These are phyloP conservation scores for Penicillium argentinense DNA, from an alignment of 495 filamentous ascomycete genomes.

Conservation along the genomic window DNA sequence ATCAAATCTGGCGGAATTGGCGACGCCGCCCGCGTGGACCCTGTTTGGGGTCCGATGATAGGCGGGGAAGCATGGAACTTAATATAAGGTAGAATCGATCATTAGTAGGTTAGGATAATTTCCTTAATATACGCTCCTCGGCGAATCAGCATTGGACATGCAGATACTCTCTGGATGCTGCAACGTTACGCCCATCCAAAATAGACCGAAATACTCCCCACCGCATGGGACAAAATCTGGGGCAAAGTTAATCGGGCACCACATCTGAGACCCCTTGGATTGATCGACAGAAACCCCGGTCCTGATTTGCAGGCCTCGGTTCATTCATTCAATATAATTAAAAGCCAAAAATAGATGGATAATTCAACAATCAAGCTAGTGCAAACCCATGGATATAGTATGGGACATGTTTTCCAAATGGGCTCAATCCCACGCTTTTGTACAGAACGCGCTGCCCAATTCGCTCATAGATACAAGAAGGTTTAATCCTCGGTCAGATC, in stretches of 20 bases:
- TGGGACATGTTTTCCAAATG: conserved; percentile 8
- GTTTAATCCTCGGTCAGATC: conserved; percentile 84
- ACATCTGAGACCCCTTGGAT: background rate
- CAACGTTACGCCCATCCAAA: background rate
- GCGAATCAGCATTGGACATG: no score
- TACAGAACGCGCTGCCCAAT: conserved; percentile 18
- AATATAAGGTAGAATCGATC: no score
- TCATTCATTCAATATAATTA: background rate
- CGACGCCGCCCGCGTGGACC: background rate
- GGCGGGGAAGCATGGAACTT: no score
- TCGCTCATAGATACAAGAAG: conserved; percentile 12
- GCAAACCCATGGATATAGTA: conserved; percentile 5
- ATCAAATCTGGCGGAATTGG: background rate
- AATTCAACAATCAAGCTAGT: background rate
- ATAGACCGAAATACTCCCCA: background rate
- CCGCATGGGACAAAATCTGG: background rate
- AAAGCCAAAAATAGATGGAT: background rate
- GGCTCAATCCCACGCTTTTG: conserved; percentile 13
- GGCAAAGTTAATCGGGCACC: conserved; percentile 1
- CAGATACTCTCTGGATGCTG: background rate
- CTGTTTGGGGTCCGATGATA: background rate
- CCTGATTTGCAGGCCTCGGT: background rate
- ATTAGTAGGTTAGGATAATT: no score
- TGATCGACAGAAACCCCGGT: background rate
- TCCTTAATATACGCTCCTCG: no score